Base-by-base conservation (phyloP, 371 early-diverging fungal species). In the Mortierella sp. region DNA sequence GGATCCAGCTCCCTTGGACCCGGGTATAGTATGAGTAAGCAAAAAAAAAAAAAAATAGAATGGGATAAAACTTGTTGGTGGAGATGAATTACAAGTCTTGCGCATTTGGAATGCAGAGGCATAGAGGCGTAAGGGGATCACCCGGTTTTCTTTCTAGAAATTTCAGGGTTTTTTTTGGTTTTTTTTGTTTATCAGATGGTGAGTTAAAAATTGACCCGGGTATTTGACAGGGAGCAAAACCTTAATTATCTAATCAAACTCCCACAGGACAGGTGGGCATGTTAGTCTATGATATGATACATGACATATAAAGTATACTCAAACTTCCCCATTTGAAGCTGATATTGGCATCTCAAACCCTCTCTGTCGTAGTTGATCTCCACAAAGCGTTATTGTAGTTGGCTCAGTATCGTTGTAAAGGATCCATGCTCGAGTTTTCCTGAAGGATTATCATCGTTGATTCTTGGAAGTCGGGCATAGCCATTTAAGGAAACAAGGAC, bases 21-120 rank as follows among this genome's bases (percentile, higher is more conserved):
- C 55, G 55, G 55, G 30, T 16, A 60, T 60, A 37, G 39, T 22
- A 60, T 37, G 61, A 32, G 61, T 60, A 37, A 60, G 39, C 61
- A 37, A 60, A 60, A 20, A 14, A 59, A 57, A 5, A 5, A 55
- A 55, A 5, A 18, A 52, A 24, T n/a, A 18, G 52, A 52, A 52
- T 5, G 52, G 52, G 18, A 18, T n/a, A 14, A 52, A 45, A 16
- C 47, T 12, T 16, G 47, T 45, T 45, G 47, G 47, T 45, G 47
- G 47, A 39, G 9, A 43, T 18, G 45, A 43, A 43, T 5, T 11
- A 43, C 45, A 43, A 49, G 49, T n/a, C 8, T 20, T 49, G 9
- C 49, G n/a, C n/a, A n/a, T 20, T 20, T 49, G 49, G 49, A 49
- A 49, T 49, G 11, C 45, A 4, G 28, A 28, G 55, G 28, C 10